Evolutionary conservation across 176 grass and related monocot genomes (phyloP), one percentile per base, ranked within the genome.

Genomic region (Leersia perrieri): DNA sequence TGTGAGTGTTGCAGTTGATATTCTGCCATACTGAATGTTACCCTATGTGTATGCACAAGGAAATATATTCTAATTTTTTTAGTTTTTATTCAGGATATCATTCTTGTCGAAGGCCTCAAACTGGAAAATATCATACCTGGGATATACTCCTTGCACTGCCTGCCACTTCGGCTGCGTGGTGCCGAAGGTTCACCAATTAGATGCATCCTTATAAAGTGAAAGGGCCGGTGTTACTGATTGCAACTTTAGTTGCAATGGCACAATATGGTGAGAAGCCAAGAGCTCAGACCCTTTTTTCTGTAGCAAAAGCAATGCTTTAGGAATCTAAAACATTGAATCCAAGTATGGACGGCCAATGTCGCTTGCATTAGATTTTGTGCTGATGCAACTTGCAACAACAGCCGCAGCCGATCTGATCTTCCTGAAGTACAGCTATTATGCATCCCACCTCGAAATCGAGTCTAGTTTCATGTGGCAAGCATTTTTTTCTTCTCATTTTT

Each of bases 161-260:
- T 91, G 33, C 88, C 84, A 39, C 84, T 91, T 63, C 22, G 88
- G 20, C 38, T 91, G 29, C 74, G 79, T 16, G 88, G 88, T 26
- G 79, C 84, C 2, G 88, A 91, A 74, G 88, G 88, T 70, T 91
- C 74, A 0, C 88, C 88, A 5, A 76, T 87, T 33, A 73, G 88
- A 67, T 90, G 80, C 68, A 90, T 90, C 49, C 84, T 90, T 65
- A 85, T 86, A 55, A 89, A 89, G 29, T 89, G 60, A 88, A 63
- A 42, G 47, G 47, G 47, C 5, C 18, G 7, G 18, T 22, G 47
- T 18, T 51, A 51, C 16, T 51, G 18, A 51, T 7, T 20, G 47
- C 47, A 51, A 51, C 47, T 51, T 51, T 5, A 51, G 47, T 51
- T 51, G 47, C 47, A 51, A 4, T 22, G 2, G 18, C 47, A 51